Percentiles rank a stretch among this genome's conserved stretches.
These are phyloP conservation scores for Mortierella alpina DNA, from an alignment of 192 early-diverging fungal species.

Conservation along the genomic window DNA sequence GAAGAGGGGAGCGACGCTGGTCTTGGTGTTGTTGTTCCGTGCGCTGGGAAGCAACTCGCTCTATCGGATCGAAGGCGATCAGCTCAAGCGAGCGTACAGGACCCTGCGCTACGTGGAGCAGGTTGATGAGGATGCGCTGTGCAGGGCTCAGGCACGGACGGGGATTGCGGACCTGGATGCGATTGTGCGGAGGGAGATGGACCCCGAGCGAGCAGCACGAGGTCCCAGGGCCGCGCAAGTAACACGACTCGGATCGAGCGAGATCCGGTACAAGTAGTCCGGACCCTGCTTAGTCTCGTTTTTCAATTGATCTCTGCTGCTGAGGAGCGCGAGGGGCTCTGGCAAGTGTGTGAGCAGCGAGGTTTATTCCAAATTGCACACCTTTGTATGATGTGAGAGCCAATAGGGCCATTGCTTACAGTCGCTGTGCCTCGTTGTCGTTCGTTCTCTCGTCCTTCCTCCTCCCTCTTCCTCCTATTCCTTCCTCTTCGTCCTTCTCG, in stretches of 20 bases:
- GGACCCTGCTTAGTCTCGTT: background rate
- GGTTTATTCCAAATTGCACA: too few species aligned
- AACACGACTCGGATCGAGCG: background rate
- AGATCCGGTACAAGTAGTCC: constrained; percentile 35
- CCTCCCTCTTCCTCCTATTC: background rate
- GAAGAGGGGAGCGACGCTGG: constrained; percentile 77
- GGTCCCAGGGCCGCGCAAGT: background rate
- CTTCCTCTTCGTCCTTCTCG: background rate
- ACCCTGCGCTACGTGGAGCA: constrained; percentile 71
- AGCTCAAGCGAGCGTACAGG: constrained; percentile 65
- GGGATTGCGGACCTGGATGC: constrained; percentile 77
- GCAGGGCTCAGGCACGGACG: constrained; percentile 74
- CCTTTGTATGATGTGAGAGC: too few species aligned
- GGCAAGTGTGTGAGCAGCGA: too few species aligned
- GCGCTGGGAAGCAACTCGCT: constrained; percentile 68
- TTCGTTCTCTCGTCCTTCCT: too few species aligned
- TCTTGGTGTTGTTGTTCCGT: constrained; percentile 75
- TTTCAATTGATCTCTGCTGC: background rate
- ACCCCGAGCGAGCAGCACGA: background rate
- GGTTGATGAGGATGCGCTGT: constrained; percentile 78
- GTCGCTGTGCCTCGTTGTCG: too few species aligned
- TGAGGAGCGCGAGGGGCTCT: too few species aligned
- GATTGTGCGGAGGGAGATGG: constrained; percentile 58
- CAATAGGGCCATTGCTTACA: too few species aligned
- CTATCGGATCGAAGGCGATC: constrained; percentile 66